A percentile compares a stretch with the other conserved stretches of the same genome.
phyloP scores from a whole-genome alignment of 2,329 filamentous ascomycete genomes.

The Xylaria sp. region DNA sequence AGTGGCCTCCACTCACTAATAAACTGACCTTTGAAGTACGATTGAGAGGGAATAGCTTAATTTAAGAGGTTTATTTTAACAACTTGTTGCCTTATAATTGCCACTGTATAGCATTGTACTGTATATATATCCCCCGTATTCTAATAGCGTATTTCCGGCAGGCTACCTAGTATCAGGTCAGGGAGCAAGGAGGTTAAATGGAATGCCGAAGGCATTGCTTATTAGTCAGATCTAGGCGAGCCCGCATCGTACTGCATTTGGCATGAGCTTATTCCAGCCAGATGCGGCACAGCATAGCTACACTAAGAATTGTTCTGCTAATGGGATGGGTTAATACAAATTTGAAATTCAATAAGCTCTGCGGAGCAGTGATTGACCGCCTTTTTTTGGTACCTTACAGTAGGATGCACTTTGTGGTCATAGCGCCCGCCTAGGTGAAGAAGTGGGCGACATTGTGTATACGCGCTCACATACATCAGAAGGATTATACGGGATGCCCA shows the following conservation, averaged over 20 bases:
- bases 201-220: background rate
- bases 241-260: background rate
- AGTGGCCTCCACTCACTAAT: background rate
- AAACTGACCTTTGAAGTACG: background rate
- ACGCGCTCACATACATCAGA: background rate
- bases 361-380: conserved; percentile 13
- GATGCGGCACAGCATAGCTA: conserved; percentile 25
- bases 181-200: too few relatives aligned
- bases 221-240: background rate
- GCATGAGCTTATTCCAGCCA: conserved; percentile 7
- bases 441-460: background rate
- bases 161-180: background rate
- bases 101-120: too few relatives aligned
- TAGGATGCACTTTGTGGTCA: background rate
- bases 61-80: background rate
- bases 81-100: background rate
- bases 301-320: background rate
- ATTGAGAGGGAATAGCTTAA: background rate
- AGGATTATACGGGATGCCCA: conserved; percentile 31
- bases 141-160: background rate
- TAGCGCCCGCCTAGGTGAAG: background rate
- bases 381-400: conserved; percentile 5
- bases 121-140: too few relatives aligned
- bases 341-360: conserved; percentile 7
- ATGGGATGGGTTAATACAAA: background rate